Base-by-base conservation (phyloP, 148 eudicot genomes). In the Chenopodium berlandieri region DNA sequence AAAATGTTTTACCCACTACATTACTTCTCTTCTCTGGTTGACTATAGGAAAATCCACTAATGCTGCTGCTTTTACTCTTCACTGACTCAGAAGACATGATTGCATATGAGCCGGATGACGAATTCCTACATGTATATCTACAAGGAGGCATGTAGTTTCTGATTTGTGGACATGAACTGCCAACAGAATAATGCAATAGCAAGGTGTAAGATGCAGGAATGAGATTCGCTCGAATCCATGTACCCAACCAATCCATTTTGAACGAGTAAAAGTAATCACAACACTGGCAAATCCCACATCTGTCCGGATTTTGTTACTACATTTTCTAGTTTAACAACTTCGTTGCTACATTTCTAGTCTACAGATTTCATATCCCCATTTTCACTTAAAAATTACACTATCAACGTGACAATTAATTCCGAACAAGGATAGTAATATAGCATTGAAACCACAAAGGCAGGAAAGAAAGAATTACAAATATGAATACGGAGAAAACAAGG, bases 121-220 rank as follows among this genome's bases (percentile, higher is more conserved):
- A 65, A 71, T 37, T 62, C 6, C 78, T 60, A 80, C 62, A 74
- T 13, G 72, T 82, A 76, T 47, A 68, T 71, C 83, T 71, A 83
- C 65, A 64, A 54, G 70, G 12, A 50, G 58, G 34, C 50, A 74
- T 46, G 14, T 47, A 74, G 65, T 25, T 78, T 76, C 80, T 70
- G 71, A 71, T 84, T 71, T 72, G 86, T 64, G 83, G 71, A 71
- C 77, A 85, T 75, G 84, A 72, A 76, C 88, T 89, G 85, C 73
- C 63, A 83, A 22, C 30, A 20, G 34, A 75, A 31, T 34, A 23
- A 27, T 9, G 19, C 76, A 58, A 37, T 25, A n/a, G 56, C 71
- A 25, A 25, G 37, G 11, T 13, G 7, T 25, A 25, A 67, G 37
- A 25, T 13, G 66, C 25, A 1, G 7, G 65, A 20, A 62, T n/a